Base-by-base conservation (phyloP, 2,329 filamentous ascomycete species). In the Alternaria triticina region DNA sequence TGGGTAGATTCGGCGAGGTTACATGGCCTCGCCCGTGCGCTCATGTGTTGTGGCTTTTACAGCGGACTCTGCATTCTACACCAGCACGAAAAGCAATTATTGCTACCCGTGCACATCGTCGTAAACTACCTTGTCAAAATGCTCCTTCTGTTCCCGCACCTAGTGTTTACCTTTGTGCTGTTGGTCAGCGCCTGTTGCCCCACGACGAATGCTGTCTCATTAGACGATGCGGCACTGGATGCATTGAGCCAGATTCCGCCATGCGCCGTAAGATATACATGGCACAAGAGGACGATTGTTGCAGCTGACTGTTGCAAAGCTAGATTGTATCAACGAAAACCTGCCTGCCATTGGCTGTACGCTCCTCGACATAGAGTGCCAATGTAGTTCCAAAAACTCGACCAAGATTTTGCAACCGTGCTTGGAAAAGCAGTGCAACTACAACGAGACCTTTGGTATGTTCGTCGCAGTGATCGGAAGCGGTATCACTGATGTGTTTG, bases 341-440 rank as follows among this genome's bases (percentile, higher is more conserved):
- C 22, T 60, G 28, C 50, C 50, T 60, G 49, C 23, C n/a, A 55
- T 55, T 3, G 50, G 57, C 28, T 60, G 57, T 25, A 15, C 27
- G 44, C 50, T 55, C 28, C 27, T 60, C 50, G 57, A 60, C 28
- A 6, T 60, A 11, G 43, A 55, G 30, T 60, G 57, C 50, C 50
- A 60, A 28, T 55, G 57, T n/a, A 55, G 12, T 20, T 60, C 57
- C n/a, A 60, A 60, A 28, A 60, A 60, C 50, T 55, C 57, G 57
- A 60, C 50, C 57, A 23, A 45, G 9, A 55, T 60, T 12, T 30
- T 60, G 43, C 49, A 60, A 49, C 57, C 57, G 28, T 60, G 57
- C n/a, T 40, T 55, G 28, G 12, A 55, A 23, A 54, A 44, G n/a
- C 13, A 25, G 28, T 60, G 57, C 23, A 60, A 20, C 20, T 54